phyloP scores from a whole-genome alignment of 1,284 basidiomycete species.

The Rhodotorula sp. region DNA sequence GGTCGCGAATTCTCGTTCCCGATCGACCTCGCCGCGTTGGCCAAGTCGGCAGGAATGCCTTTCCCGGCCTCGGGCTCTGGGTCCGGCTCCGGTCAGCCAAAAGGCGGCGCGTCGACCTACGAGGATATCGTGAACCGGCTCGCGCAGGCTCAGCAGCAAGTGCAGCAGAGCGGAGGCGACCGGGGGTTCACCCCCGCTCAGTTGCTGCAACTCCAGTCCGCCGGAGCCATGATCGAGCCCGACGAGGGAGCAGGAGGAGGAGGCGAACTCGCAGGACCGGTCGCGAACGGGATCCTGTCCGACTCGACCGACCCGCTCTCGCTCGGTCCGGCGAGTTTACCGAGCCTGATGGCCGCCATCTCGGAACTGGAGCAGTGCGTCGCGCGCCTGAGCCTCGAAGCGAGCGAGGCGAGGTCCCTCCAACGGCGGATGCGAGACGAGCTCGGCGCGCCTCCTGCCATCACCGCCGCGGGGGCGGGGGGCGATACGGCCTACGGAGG shows the following conservation, averaged over 20 bases:
- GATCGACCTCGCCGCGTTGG: constrained; percentile 13
- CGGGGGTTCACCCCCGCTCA: background rate
- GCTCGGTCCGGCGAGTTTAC: constrained; percentile 15
- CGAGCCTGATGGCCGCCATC: constrained; percentile 27
- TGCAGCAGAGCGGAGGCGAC: background rate
- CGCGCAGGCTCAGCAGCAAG: background rate
- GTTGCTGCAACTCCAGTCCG: background rate
- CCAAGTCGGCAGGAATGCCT: background rate
- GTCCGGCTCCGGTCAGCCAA: background rate
- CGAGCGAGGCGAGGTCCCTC: constrained; percentile 32
- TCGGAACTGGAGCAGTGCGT: constrained; percentile 35
- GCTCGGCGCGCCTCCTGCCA: constrained; percentile 1
- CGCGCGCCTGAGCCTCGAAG: constrained; percentile 26
- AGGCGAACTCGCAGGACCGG: background rate
- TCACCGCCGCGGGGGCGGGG: no score
- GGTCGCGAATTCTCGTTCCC: constrained; percentile 1
- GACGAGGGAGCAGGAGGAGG: no score
- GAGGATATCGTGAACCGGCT: constrained; percentile 4
- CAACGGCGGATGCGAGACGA: constrained; percentile 22
- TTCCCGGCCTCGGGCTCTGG: background rate
- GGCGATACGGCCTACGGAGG: no score
- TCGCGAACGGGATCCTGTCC: constrained; percentile 11
- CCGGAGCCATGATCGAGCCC: no score
- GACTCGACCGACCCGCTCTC: constrained; percentile 7
- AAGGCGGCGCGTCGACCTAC: background rate